These are phyloP conservation scores for Erucastrum elatum DNA, from an alignment of 345 rosid species.

Conservation along the genomic window DNA sequence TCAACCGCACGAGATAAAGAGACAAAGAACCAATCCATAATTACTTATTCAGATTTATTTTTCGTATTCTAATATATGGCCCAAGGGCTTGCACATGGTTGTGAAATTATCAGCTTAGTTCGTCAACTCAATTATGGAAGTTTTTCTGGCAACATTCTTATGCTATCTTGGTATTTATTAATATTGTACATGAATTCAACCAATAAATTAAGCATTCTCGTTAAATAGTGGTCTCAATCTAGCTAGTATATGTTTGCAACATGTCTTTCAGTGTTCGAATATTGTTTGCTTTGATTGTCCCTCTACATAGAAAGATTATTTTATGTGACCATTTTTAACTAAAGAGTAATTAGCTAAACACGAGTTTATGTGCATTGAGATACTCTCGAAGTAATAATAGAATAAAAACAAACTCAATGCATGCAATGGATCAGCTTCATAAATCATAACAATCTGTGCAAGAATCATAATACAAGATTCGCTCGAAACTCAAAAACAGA, in stretches of 20 bases:
- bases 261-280: neutral
- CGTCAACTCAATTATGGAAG: neutral
- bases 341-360: neutral
- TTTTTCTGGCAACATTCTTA: neutral
- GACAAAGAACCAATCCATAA: neutral
- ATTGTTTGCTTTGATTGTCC: neutral
- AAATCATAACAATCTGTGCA: constrained; percentile 30
- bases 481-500: constrained; percentile 21
- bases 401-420: constrained; percentile 18
- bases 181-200: neutral
- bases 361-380: constrained; percentile 1
- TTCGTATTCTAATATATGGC: neutral
- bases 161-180: neutral
- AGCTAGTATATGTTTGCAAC: neutral
- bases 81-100: neutral
- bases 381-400: constrained; percentile 13
- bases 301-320: neutral
- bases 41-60: neutral
- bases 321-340: neutral
- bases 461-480: constrained; percentile 28
- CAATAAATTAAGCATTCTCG: neutral
- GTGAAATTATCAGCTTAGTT: neutral
- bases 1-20: neutral
- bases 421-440: constrained; percentile 31
- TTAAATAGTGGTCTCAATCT: neutral